phyloP scores from a whole-genome alignment of 169 alveolate genomes.

The Cryptosporidium ubiquitum region DNA sequence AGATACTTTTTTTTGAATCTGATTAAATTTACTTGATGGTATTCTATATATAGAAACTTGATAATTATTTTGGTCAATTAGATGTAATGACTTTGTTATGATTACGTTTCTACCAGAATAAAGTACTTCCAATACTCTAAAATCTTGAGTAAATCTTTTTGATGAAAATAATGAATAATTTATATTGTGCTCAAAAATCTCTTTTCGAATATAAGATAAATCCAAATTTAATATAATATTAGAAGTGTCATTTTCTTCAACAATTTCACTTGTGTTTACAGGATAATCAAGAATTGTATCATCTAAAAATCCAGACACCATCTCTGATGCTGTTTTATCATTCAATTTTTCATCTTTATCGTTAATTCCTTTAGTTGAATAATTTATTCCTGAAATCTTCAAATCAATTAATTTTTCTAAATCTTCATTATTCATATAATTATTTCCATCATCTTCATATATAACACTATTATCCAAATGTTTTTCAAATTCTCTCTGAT shows the following conservation, averaged over 20 bases:
- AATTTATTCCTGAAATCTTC: neutral
- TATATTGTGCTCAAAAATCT: neutral
- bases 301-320: constrained; percentile 62
- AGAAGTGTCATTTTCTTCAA: neutral
- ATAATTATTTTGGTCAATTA: constrained; percentile 57
- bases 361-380: neutral
- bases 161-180: constrained; percentile 28
- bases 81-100: constrained; percentile 47
- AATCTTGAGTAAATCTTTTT: constrained; percentile 59
- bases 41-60: constrained; percentile 42
- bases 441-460: neutral
- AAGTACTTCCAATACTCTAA: constrained; percentile 15
- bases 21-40: neutral
- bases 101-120: constrained; percentile 18
- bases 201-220: neutral
- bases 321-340: neutral
- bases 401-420: neutral
- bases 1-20: constrained; percentile 19
- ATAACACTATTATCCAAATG: constrained; percentile 29
- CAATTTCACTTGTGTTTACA: neutral
- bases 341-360: neutral
- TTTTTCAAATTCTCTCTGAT: constrained; percentile 62
- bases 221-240: neutral
- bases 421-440: neutral
- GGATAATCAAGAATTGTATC: constrained; percentile 59